Percentiles rank a stretch among this genome's conserved stretches.
Evolutionary conservation across 2,329 filamentous ascomycete species (phyloP).

Genomic region (Neonectria ditissima): DNA sequence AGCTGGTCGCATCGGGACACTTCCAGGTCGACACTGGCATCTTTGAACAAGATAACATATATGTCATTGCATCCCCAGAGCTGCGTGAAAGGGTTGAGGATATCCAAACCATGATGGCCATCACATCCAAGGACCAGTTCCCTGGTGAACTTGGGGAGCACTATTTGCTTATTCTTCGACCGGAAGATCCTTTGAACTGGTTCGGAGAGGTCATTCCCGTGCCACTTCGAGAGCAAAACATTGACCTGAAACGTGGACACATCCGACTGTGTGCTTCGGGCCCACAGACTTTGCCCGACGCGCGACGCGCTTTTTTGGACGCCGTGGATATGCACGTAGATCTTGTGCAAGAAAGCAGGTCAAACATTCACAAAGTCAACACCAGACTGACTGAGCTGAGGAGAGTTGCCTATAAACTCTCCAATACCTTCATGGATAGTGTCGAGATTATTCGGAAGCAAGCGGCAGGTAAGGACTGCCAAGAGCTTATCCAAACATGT

Average conservation of each 20-base stretch:
- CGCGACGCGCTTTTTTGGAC: slow-evolving; percentile 81
- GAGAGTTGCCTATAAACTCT: slow-evolving; percentile 94
- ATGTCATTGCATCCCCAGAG: slow-evolving; percentile 86
- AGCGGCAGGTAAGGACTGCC: slow-evolving; percentile 84
- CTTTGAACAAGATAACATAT: slow-evolving; percentile 79
- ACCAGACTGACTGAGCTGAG: slow-evolving; percentile 92
- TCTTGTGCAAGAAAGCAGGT: slow-evolving; percentile 89
- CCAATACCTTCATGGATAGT: slow-evolving; percentile 98
- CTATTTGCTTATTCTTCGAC: slow-evolving; percentile 86
- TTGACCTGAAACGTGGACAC: slow-evolving; percentile 88
- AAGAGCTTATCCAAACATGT: slow-evolving; percentile 96
- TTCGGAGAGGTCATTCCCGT: slow-evolving; percentile 80
- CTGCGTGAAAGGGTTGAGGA: slow-evolving; percentile 81
- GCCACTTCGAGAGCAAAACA: slow-evolving; percentile 78
- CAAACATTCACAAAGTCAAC: slow-evolving; percentile 93
- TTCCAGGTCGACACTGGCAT: slow-evolving; percentile 83
- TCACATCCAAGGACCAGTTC: slow-evolving; percentile 65
- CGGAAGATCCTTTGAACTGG: slow-evolving; percentile 84
- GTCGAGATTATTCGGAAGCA: slow-evolving; percentile 93
- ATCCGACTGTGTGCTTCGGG: slow-evolving; percentile 90
- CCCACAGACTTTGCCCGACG: slow-evolving; percentile 81
- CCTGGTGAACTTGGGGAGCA: slow-evolving; percentile 78
- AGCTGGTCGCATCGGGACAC: slow-evolving; percentile 84
- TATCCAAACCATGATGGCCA: slow-evolving; percentile 87
- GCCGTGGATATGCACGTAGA: slow-evolving; percentile 87